Evolutionary conservation across 805 yeast genomes (phyloP).

Genomic region (Vanderwaltozyma yarrowii): DNA sequence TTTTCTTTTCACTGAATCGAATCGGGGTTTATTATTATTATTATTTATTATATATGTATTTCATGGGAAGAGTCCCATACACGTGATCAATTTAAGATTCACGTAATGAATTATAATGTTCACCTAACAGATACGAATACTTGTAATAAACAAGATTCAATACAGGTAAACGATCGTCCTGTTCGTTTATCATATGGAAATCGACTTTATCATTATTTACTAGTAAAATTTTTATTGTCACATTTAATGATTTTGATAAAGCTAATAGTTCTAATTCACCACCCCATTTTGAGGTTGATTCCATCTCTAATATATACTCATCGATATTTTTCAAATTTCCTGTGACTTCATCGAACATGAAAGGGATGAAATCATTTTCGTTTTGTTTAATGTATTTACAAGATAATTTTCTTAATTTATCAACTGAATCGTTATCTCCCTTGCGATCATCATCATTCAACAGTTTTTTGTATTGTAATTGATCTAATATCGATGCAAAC

Average conservation of each 20-base stretch:
- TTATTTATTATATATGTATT: no score
- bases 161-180: slow-evolving; percentile 37
- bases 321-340: slow-evolving; percentile 53
- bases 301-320: slow-evolving; percentile 58
- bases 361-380: slow-evolving; percentile 68
- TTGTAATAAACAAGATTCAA: slow-evolving; percentile 72
- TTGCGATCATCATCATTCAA: no score
- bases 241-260: slow-evolving; percentile 54
- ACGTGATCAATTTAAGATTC: no score
- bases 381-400: slow-evolving; percentile 56
- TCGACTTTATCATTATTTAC: slow-evolving; percentile 26
- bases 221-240: slow-evolving; percentile 67
- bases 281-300: slow-evolving; percentile 88
- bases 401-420: slow-evolving; percentile 52
- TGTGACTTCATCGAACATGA: slow-evolving; percentile 69
- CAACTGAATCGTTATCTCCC: slow-evolving; percentile 10
- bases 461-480: slow-evolving; percentile 33
- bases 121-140: slow-evolving; percentile 84
- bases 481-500: slow-evolving; percentile 79
- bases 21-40: background rate
- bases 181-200: slow-evolving; percentile 48
- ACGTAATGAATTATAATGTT: slow-evolving; percentile 80
- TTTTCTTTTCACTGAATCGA: no score
- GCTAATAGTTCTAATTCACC: slow-evolving; percentile 90
- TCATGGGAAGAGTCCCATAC: no score